Evolutionary conservation across 2,329 filamentous ascomycete species (phyloP), one percentile per base, ranked within the genome.

Genomic region (Paecilomyces variotii): DNA sequence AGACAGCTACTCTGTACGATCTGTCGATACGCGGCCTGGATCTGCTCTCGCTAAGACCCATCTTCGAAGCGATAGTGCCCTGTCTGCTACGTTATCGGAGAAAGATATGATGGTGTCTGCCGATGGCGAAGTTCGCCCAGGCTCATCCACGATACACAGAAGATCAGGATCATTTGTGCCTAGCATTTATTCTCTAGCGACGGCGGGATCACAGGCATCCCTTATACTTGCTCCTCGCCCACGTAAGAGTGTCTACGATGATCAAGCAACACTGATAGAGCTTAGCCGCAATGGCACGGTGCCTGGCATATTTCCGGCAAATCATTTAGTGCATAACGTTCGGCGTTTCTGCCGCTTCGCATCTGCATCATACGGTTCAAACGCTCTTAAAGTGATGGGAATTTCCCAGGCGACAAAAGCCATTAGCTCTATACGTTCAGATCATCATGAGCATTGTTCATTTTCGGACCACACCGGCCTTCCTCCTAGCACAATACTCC

Each of bases 401-500:
- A 70, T 78, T 58, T 66, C 68, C 54, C 66, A 69, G 58, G 62
- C 60, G 45, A 65, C 71, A 1, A 72, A 70, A 49, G 67, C 60
- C 12, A 64, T 72, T 30, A 68, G 70, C 6, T 64, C 63, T 30
- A 65, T 67, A 35, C 64, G 70, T 35, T 64, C 70, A 14, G 67
- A 76, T 24, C 72, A 73, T 61, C 74, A 74, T 54, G 76, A 79
- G 54, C 78, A 79, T 57, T 72, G 68, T 57, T 78, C 76, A 3
- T 79, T 79, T 60, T 77, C 75, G 6, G 70, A 73, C 26, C 70
- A 79, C 61, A 75, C 77, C 28, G 70, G 79, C 52, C 62, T 80
- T 56, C 70, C 77, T 5, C 66, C 75, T 19, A 77, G 77, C 9
- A 77, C 78, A 25, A 74, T 83, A 66, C 67, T 90, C 1, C 74